Conservation (phyloP, 139 green algal genomes). For the Tetradesmus lagerheimii region DNA sequence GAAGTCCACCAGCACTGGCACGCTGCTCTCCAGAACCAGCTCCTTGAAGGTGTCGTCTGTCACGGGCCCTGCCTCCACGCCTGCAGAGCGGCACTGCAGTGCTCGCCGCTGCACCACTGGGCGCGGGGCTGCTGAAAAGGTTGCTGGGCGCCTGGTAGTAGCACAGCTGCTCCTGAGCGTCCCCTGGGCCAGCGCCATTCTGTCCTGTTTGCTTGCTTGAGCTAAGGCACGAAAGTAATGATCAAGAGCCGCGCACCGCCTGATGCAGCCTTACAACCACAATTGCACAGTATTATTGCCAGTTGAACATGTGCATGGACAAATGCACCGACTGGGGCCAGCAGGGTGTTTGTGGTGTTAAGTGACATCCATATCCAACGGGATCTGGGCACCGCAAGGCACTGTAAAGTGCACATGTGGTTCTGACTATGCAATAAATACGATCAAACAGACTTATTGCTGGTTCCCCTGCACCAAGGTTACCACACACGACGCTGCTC, state of each 20-base stretch:
- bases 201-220: neutral
- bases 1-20: constrained; percentile 98
- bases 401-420: neutral
- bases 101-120: neutral
- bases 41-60: constrained; percentile 79
- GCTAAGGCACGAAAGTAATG: neutral
- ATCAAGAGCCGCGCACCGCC: neutral
- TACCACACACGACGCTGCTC: neutral
- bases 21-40: constrained; percentile 82
- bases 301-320: neutral
- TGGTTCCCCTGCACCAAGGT: neutral
- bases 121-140: neutral
- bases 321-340: neutral
- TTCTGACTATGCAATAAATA: neutral
- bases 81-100: neutral
- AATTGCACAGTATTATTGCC: neutral
- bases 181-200: neutral
- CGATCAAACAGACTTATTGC: neutral
- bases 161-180: neutral
- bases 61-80: neutral
- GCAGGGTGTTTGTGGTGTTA: constrained; percentile 1
- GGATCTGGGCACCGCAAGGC: neutral
- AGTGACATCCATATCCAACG: neutral
- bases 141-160: neutral
- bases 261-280: neutral